Percentiles rank a stretch among this genome's conserved stretches.
Evolutionary conservation across 2,329 filamentous ascomycete genomes (phyloP).

Genomic region (Aspergillus texensis): DNA sequence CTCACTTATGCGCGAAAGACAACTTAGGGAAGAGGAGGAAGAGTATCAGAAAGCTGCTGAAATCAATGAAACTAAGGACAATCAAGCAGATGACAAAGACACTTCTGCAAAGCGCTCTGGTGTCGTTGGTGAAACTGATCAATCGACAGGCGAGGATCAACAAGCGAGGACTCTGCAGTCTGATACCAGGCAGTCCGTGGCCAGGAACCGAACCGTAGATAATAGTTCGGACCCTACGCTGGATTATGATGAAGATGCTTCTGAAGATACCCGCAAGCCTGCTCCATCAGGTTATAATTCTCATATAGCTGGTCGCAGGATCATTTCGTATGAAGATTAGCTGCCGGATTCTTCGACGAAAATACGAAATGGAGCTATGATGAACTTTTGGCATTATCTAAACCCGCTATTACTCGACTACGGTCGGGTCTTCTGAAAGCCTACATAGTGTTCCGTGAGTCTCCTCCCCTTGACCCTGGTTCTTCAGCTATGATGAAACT

Average conservation of each 20-base stretch:
- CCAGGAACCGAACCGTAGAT: neutral
- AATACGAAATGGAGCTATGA: neutral
- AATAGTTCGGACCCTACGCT: slow-evolving; percentile 38
- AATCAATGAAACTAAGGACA: slow-evolving; percentile 8
- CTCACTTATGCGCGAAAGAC: slow-evolving; percentile 60
- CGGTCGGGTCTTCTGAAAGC: neutral
- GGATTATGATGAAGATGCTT: slow-evolving; percentile 45
- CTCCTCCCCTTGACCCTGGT: slow-evolving; percentile 14
- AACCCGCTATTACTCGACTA: neutral
- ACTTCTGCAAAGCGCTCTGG: neutral
- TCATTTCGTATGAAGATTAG: slow-evolving; percentile 44
- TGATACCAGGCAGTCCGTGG: neutral
- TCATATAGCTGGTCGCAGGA: slow-evolving; percentile 32
- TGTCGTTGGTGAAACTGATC: neutral
- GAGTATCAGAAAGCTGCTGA: slow-evolving; percentile 20
- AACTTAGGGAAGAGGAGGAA: slow-evolving; percentile 32
- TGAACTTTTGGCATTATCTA: neutral
- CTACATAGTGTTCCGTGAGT: neutral
- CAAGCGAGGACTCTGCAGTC: neutral
- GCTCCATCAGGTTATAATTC: slow-evolving; percentile 6
- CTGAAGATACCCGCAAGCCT: neutral
- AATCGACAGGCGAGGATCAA: neutral
- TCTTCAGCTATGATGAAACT: slow-evolving; percentile 73
- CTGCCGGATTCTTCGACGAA: neutral
- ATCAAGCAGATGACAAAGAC: neutral